Base-by-base conservation (phyloP, 495 filamentous ascomycete genomes). In the Penicillium coprophilum region DNA sequence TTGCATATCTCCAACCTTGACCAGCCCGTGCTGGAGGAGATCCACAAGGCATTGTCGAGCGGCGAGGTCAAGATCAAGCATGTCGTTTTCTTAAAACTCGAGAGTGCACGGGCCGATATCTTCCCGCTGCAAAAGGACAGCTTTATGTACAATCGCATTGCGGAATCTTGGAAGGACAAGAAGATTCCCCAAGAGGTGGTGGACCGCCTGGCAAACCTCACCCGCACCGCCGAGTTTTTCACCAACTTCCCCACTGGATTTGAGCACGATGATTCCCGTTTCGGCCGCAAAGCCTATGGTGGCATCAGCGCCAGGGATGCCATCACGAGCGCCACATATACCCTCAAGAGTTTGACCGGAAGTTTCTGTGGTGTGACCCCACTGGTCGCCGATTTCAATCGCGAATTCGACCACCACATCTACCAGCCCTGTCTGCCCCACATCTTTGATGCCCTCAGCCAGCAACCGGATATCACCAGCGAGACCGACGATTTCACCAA, bases 361-460 rank as follows among this genome's bases (percentile, higher is more conserved):
- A 77, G 71, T n/a, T 62, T 79, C 27, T 81, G 78, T 39, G 77
- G 77, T 8, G 69, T 79, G 43, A 66, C 68, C 1, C 78, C 77
- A 1, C 64, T 81, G 7, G 72, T 77, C 15, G 77, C 75, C 7
- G 78, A 81, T 46, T 80, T 81, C 59, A 75, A 78, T 56, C 71
- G 68, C 28, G 78, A 81, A 59, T 74, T 71, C 53, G 60, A 74
- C 23, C 58, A 75, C 28, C 76, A 78, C 52, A 74, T 80, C 36
- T 81, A 81, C 47, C 76, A 81, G 52, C 78, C 78, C 0, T 81
- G 78, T 50, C 60, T 80, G 34, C 64, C 77, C 1, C 77, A 80
- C 30, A 58, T 79, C 21, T 63, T 80, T 28, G 62, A 74, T 9
- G 67, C 68, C 23, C 63, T 80, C 34, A 77, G 67, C 56, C 56